Conservation (phyloP, 306 rosid genomes). For the Sophora flavescens region DNA sequence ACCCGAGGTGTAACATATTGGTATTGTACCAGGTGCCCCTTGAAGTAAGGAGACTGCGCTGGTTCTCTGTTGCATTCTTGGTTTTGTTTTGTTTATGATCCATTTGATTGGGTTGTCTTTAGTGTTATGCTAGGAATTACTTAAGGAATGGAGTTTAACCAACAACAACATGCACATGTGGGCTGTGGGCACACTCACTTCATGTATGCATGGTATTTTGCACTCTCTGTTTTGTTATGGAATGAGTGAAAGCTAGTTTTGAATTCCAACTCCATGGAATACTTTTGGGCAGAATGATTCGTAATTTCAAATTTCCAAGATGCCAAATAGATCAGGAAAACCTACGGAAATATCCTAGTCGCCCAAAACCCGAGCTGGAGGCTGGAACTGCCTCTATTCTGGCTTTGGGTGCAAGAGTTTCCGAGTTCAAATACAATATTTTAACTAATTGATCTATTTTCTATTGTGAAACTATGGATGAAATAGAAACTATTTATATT, state of each 20-base stretch:
- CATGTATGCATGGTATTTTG: neutral
- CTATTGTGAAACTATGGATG: no score
- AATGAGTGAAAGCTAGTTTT: neutral
- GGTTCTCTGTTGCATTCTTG: conserved; percentile 30
- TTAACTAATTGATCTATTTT: no score
- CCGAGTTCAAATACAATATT: neutral
- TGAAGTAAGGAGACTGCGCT: conserved; percentile 34
- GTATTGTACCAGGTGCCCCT: conserved; percentile 30
- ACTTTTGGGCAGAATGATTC: neutral
- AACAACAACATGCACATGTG: neutral
- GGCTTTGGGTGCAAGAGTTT: conserved; percentile 44
- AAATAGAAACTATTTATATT: no score
- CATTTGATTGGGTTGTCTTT: neutral
- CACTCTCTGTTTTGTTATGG: neutral
- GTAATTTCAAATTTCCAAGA: neutral
- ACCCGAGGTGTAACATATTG: neutral
- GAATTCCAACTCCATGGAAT: neutral
- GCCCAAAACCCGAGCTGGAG: no score
- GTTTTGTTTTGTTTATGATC: neutral
- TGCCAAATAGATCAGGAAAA: neutral
- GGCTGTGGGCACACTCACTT: neutral
- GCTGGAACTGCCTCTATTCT: no score
- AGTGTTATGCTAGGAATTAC: conserved; percentile 10
- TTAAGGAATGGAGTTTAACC: neutral
- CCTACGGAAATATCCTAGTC: no score